Evolutionary conservation across 805 yeast genomes (phyloP).

Genomic region (Ogataea populi-albae): DNA sequence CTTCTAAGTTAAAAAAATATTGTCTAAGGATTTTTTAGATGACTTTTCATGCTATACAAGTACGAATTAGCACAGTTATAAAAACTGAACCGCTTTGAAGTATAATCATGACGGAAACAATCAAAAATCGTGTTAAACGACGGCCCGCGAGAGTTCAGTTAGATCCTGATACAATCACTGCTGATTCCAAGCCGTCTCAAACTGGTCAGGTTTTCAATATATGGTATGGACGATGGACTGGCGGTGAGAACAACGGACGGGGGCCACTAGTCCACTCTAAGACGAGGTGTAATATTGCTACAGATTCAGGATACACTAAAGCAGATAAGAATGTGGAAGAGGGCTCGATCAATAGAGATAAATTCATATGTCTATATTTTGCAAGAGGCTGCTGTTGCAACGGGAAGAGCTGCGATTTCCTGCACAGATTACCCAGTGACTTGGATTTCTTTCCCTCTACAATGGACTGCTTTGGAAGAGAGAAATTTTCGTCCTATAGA

Average conservation of each 20-base stretch:
- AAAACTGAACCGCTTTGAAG: not conserved
- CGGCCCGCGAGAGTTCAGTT: constrained; percentile 73
- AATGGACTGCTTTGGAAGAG: constrained; percentile 90
- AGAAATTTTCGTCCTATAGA: constrained; percentile 72
- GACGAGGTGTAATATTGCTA: constrained; percentile 57
- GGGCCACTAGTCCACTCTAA: constrained; percentile 38
- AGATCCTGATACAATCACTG: constrained; percentile 54
- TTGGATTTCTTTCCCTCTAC: constrained; percentile 59
- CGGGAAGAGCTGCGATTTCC: constrained; percentile 72
- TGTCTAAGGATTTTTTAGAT: no score
- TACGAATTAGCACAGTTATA: no score
- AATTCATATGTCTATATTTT: constrained; percentile 73
- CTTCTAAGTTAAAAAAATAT: not conserved
- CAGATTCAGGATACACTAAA: constrained; percentile 73
- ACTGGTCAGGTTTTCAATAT: constrained; percentile 78
- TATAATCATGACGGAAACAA: constrained; percentile 1
- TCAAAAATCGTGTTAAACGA: constrained; percentile 13
- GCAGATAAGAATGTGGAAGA: constrained; percentile 49
- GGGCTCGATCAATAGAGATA: constrained; percentile 27
- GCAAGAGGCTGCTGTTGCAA: constrained; percentile 84
- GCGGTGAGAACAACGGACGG: constrained; percentile 56
- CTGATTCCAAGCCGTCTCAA: constrained; percentile 68
- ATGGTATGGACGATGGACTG: constrained; percentile 90
- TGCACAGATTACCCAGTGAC: constrained; percentile 71
- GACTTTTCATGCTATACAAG: no score